phyloP scores from a whole-genome alignment of 2,329 filamentous ascomycete genomes.

The Microcyclosporella mali region DNA sequence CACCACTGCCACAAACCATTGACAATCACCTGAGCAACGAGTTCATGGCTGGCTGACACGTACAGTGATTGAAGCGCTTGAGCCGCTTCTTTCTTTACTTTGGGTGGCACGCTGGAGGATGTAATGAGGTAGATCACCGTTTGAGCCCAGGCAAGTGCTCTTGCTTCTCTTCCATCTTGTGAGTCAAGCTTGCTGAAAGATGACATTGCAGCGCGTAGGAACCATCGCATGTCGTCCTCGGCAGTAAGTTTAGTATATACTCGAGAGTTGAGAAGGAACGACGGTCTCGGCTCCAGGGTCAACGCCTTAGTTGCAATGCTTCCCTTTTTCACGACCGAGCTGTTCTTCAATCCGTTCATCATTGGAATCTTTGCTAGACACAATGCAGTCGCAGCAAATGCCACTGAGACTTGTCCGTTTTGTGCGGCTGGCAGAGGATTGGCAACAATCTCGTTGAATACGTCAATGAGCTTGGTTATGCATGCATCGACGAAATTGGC shows the following conservation, averaged over 20 bases:
- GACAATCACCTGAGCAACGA: conserved; percentile 57
- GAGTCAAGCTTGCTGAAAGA: conserved; percentile 38
- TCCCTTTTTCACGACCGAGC: conserved; percentile 55
- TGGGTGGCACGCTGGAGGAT: conserved; percentile 54
- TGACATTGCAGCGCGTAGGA: conserved; percentile 62
- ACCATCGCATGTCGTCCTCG: conserved; percentile 74
- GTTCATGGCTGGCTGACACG: conserved; percentile 48
- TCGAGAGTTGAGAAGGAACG: conserved; percentile 76
- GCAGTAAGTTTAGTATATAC: conserved; percentile 73
- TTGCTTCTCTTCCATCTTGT: conserved; percentile 35
- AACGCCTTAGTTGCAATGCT: conserved; percentile 61
- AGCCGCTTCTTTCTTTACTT: conserved; percentile 58
- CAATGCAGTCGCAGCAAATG: conserved; percentile 66
- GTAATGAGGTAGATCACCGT: conserved; percentile 74
- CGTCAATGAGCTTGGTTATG: conserved; percentile 55
- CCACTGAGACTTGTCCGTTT: conserved; percentile 72
- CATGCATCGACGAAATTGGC: conserved; percentile 45
- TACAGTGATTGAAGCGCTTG: conserved; percentile 61
- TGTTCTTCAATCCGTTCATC: conserved; percentile 49
- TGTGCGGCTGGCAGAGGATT: conserved; percentile 77
- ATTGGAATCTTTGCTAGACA: conserved; percentile 49
- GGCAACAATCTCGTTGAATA: conserved; percentile 68
- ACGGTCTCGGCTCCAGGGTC: conserved; percentile 69
- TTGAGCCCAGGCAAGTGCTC: conserved; percentile 61
- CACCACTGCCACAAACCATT: conserved; percentile 77